A percentile compares a stretch with the other conserved stretches of the same genome.
These are phyloP conservation scores for Brassica juncea DNA, from an alignment of 345 rosid species.

Conservation along the genomic window DNA sequence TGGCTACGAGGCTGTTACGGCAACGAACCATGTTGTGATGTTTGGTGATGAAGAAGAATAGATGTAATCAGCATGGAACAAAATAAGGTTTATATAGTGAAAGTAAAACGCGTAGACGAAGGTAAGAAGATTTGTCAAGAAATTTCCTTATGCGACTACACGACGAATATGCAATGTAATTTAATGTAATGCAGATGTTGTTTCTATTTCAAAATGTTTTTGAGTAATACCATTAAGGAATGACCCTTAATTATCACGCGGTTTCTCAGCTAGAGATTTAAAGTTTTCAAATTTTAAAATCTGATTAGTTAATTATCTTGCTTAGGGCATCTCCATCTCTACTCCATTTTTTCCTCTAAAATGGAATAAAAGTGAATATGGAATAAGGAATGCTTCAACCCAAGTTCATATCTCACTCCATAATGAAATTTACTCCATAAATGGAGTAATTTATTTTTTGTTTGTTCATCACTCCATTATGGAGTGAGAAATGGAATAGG, in stretches of 20 bases:
- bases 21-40: slow-evolving; percentile 43
- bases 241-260: slow-evolving; percentile 12
- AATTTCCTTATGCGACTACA: slow-evolving; percentile 5
- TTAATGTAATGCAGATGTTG: background rate
- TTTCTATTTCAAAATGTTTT: slow-evolving; percentile 17
- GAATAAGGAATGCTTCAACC: too few species aligned
- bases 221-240: background rate
- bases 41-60: background rate
- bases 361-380: too few species aligned
- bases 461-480: too few species aligned
- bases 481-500: too few species aligned
- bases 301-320: background rate
- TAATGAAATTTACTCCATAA: too few species aligned
- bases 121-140: slow-evolving; percentile 7
- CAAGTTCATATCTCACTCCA: too few species aligned
- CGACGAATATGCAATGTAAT: slow-evolving; percentile 3
- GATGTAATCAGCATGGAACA: background rate
- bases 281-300: background rate
- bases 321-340: background rate
- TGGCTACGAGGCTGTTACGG: slow-evolving; percentile 77
- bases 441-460: too few species aligned
- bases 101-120: slow-evolving; percentile 20
- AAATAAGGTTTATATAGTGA: slow-evolving; percentile 17
- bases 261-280: background rate
- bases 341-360: too few species aligned